These are phyloP conservation scores for Phytophthora uliginosa DNA, from an alignment of 352 stramenopile genomes.

Conservation along the genomic window DNA sequence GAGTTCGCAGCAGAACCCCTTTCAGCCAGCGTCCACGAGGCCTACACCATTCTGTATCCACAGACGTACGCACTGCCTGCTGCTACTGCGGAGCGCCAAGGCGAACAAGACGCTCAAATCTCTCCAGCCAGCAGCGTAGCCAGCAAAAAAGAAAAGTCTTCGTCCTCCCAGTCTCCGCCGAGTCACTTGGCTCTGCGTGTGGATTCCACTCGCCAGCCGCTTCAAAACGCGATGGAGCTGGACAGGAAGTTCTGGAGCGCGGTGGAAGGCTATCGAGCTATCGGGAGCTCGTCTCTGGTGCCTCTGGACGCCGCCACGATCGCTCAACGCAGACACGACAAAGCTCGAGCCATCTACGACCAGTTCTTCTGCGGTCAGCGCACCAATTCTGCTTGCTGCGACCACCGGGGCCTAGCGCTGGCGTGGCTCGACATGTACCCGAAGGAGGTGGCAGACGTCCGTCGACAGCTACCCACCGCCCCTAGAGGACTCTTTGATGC, in stretches of 20 bases:
- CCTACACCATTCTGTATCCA: conserved; percentile 70
- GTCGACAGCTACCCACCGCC: conserved; percentile 34
- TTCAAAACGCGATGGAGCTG: conserved; percentile 32
- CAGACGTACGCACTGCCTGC: conserved; percentile 39
- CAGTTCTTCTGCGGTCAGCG: conserved; percentile 47
- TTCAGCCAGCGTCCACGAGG: conserved; percentile 58
- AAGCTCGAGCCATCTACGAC: conserved; percentile 55
- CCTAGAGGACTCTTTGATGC: conserved; percentile 57
- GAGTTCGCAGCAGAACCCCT: conserved; percentile 49
- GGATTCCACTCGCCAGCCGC: conserved; percentile 15
- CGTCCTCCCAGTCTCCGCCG: not conserved
- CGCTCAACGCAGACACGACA: conserved; percentile 43
- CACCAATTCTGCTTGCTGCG: not conserved
- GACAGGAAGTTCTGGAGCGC: conserved; percentile 76
- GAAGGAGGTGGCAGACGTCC: conserved; percentile 46
- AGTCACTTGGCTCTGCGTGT: conserved; percentile 12
- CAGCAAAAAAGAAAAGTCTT: not conserved
- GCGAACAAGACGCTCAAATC: not conserved
- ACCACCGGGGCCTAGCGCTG: conserved; percentile 26
- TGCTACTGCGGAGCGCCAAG: not conserved
- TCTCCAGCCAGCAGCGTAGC: not conserved
- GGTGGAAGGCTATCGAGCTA: conserved; percentile 63
- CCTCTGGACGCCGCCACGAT: conserved; percentile 49
- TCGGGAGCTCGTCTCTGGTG: conserved; percentile 48
- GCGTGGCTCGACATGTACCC: conserved; percentile 68